Base-by-base conservation (phyloP, 148 eudicot species). In the Chenopodium quinoa region DNA sequence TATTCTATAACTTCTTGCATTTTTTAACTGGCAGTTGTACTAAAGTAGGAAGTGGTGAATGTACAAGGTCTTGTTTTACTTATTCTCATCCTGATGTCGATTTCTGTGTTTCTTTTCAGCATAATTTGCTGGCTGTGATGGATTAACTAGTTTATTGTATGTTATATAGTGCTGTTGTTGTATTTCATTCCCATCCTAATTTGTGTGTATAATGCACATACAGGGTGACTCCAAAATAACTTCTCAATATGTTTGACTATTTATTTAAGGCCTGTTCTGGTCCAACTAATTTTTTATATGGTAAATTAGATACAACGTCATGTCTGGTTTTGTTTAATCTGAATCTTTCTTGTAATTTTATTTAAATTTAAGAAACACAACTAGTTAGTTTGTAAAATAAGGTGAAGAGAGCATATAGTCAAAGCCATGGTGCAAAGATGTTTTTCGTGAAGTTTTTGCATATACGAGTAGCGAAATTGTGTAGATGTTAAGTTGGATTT, bases 61-160 rank as follows among this genome's bases (percentile, higher is more conserved):
- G 77, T 71, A 71, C 66, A 29, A 58, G 44, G 9, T 37, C 60
- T 50, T 65, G 14, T 74, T 75, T 74, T 29, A 11, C 44, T 29
- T 29, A 4, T 58, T 20, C 27, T 50, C 62, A 69, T 48, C 64
- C 10, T 75, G 78, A 47, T 44, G 29, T 47, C 31, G 25, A 73
- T 19, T 47, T 13, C 12, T 65, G 79, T 81, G 5, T 66, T 66
- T 34, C 73, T 74, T 76, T 74, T 75, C 48, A 58, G 48, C 31
- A 16, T 72, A 19, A 60, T 71, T 75, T 50, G 66, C 67, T 16
- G 44, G 27, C 76, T 75, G 73, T 29, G 29, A 40, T 71, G 66
- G 73, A 75, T 34, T 40, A 71, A 20, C 70, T 60, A 4, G 48
- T 71, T 71, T 71, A 40, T 25, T 13, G 1, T 56, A 17, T 56